phyloP scores from a whole-genome alignment of 2,329 filamentous ascomycete species.

The Eutypa lata region DNA sequence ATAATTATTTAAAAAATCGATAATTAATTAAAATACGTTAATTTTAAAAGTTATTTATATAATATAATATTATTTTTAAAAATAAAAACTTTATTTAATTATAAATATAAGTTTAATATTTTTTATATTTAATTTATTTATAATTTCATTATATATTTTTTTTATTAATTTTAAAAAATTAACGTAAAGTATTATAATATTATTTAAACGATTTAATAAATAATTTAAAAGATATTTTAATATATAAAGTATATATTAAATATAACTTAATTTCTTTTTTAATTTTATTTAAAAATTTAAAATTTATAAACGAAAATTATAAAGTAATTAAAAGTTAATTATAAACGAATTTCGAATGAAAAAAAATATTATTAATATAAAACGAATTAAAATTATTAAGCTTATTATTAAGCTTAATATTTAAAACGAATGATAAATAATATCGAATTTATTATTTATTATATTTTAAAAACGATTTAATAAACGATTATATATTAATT shows the following conservation, averaged over 20 bases:
- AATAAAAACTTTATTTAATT: not conserved
- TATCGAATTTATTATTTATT: not conserved
- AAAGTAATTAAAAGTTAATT: not conserved
- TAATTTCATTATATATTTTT: not conserved
- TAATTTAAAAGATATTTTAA: not conserved
- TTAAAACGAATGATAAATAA: not conserved
- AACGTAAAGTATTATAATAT: not conserved
- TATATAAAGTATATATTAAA: not conserved
- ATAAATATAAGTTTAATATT: not conserved
- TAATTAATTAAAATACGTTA: too few species aligned
- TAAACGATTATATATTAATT: not conserved
- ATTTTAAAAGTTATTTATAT: not conserved
- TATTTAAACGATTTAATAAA: not conserved
- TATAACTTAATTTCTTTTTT: not conserved
- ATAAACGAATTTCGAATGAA: too few species aligned
- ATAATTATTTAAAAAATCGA: too few species aligned
- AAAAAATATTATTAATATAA: not conserved
- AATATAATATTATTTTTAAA: not conserved
- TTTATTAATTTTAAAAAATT: not conserved
- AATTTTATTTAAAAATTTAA: not conserved
- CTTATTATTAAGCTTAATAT: not conserved
- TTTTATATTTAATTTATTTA: not conserved
- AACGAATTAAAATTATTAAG: not conserved
- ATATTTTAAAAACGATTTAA: not conserved
- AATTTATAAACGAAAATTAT: not conserved